Evolutionary conservation across 2,329 filamentous ascomycete genomes (phyloP), one percentile per base, ranked within the genome.

Genomic region (Aureobasidium musti): DNA sequence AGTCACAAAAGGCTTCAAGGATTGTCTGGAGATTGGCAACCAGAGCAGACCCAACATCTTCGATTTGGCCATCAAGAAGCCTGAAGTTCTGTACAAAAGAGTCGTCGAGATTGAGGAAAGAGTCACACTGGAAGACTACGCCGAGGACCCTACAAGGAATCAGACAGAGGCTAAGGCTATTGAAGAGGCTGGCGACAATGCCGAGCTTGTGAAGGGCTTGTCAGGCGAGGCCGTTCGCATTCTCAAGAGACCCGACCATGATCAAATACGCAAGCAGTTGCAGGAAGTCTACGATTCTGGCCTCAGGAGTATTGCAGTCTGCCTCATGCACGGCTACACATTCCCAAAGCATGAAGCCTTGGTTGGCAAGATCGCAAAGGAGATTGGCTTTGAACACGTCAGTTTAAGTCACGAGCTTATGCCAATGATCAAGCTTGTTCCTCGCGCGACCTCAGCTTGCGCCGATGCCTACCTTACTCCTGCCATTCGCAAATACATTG

Each of bases 91-190:
- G 6, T 97, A 97, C 75, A 87, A 92, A 73, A 83, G 82, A 57
- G 92, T 97, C 0, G 82, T 97, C n/a, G 93, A 97, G 79, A 84
- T 97, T 49, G 90, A 96, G 69, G 93, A 97, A 82, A 83, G 93
- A 43, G 92, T 97, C 3, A 97, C 93, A 0, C 80, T 97, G 13
- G 92, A 97, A 75, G 92, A 96, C 74, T 97, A 96, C 72, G 91
- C 92, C 0, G 93, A 97, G 77, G 91, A 97, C 74, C 93, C 92
- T 0, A 82, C 85, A 72, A 82, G 91, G 65, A 80, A 79, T 28
- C 79, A 84, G 65, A 87, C 87, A 0, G 79, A 87, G 10, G 84
- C 81, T 1, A 80, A 81, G 68, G 80, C 81, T 5, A 82, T 85
- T 28, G 77, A 82, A 14, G 75, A 82, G 59, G 78, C 79, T 11